A percentile compares a stretch with the other conserved stretches of the same genome.
Evolutionary conservation across 371 early-diverging fungal genomes (phyloP).

Genomic region (Sporodiniella umbellata): DNA sequence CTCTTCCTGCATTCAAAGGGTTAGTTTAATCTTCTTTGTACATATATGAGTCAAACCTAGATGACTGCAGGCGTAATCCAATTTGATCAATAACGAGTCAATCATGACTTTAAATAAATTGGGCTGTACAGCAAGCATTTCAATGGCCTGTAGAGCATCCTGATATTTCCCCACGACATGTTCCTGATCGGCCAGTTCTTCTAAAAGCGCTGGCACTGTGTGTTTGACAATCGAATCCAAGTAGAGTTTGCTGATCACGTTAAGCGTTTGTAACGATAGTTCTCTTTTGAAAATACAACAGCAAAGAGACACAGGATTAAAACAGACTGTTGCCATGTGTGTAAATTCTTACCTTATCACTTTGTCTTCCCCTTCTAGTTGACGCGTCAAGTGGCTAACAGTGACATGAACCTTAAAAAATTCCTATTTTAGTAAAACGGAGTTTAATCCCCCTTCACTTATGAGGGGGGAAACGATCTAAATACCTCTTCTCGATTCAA

Average conservation of each 20-base stretch:
- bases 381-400: slow-evolving; percentile 20
- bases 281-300: background rate
- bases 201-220: slow-evolving; percentile 16
- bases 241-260: slow-evolving; percentile 15
- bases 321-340: background rate
- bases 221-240: slow-evolving; percentile 8
- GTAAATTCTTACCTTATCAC: slow-evolving; percentile 6
- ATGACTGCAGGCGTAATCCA: slow-evolving; percentile 10
- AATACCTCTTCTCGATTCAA: slow-evolving; percentile 52
- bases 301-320: background rate
- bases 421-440: background rate
- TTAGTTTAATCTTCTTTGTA: background rate
- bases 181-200: slow-evolving; percentile 1
- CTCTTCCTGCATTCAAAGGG: background rate
- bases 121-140: slow-evolving; percentile 6
- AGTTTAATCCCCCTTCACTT: too few species aligned
- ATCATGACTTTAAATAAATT: slow-evolving; percentile 17
- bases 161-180: slow-evolving; percentile 1
- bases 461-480: too few species aligned
- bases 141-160: slow-evolving; percentile 6
- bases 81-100: slow-evolving; percentile 8
- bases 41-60: background rate
- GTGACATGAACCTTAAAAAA: slow-evolving; percentile 15
- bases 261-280: slow-evolving; percentile 12
- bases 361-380: slow-evolving; percentile 9